Evolutionary conservation across 2,329 filamentous ascomycete species (phyloP), one percentile per base, ranked within the genome.

Genomic region (Colletotrichum somersetense): DNA sequence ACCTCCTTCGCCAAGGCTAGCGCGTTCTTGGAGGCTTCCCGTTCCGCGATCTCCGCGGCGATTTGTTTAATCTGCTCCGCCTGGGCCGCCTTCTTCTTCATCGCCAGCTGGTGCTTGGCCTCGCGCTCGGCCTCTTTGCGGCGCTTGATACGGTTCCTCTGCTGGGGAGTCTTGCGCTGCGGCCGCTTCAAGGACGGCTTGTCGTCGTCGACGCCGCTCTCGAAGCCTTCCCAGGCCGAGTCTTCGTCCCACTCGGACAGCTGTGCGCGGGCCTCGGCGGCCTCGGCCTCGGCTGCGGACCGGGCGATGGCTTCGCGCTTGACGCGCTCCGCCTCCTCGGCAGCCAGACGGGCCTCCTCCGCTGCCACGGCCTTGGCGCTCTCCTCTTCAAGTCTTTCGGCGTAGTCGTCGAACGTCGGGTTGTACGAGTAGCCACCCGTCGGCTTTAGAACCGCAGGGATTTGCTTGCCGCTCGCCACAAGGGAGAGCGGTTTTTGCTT

Each of bases 381-480:
- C 81, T 97, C 94, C 53, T 89, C 86, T 26, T 89, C 87, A 56
- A 97, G 84, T 20, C 96, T 89, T 11, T 89, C 87, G 77, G 95
- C 92, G 87, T 97, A 99, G 74, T 97, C 95, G 74, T 90, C 88
- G 76, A 97, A 97, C 7, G 89, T 85, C 0, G 96, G 96, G 80
- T 99, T 99, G 85, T 99, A 99, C 77, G 94, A 97, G 81, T 92
- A 94, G 71, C 94, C 95, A 20, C 92, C 94, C 8, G 91, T 88
- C 1, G 96, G 96, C 78, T 91, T 93, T 73, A 88, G 87, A 0
- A 99, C 92, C 3, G 95, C 91, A 1, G 94, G 93, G 11, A 97
- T 86, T 0, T 88, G 82, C 80, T 96, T 97, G 48, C 95, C 95
- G 78, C 88, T 94, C 55, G 92, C 93, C n/a, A 93, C 89, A 40